These are phyloP conservation scores for Ascochyta pisi DNA, from an alignment of 2,329 filamentous ascomycete genomes.

Conservation along the genomic window DNA sequence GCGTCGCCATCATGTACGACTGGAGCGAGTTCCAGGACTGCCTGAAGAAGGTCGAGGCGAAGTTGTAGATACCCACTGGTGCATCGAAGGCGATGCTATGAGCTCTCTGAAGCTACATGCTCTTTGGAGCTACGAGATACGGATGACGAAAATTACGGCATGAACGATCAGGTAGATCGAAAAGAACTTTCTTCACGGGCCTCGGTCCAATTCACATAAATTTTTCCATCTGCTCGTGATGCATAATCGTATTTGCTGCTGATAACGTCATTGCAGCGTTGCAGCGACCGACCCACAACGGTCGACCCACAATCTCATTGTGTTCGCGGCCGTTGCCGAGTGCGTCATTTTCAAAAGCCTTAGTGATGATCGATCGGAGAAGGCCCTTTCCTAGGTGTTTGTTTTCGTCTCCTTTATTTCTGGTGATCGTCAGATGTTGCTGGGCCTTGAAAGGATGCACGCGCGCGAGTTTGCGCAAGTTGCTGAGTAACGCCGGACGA, in stretches of 20 bases:
- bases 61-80: conserved; percentile 36
- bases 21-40: conserved; percentile 59
- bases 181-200: conserved; percentile 14
- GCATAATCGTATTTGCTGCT: neutral
- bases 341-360: neutral
- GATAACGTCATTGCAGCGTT: conserved; percentile 12
- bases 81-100: conserved; percentile 18
- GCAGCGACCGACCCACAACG: conserved; percentile 12
- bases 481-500: conserved; percentile 7
- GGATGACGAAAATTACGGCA: conserved; percentile 27
- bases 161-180: conserved; percentile 25
- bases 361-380: conserved; percentile 3
- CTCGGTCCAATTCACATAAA: neutral
- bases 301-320: conserved; percentile 7
- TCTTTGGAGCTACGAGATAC: conserved; percentile 29
- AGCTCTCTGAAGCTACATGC: conserved; percentile 16
- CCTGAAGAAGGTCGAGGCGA: conserved; percentile 57
- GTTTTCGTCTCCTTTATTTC: too few relatives aligned
- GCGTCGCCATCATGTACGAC: conserved; percentile 58
- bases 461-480: conserved; percentile 17
- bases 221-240: conserved; percentile 8
- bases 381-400: too few relatives aligned
- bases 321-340: neutral
- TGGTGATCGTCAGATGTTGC: neutral
- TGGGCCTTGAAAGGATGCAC: neutral